Evolutionary conservation across 345 rosid species (phyloP).

Genomic region (Iberis pinnata): DNA sequence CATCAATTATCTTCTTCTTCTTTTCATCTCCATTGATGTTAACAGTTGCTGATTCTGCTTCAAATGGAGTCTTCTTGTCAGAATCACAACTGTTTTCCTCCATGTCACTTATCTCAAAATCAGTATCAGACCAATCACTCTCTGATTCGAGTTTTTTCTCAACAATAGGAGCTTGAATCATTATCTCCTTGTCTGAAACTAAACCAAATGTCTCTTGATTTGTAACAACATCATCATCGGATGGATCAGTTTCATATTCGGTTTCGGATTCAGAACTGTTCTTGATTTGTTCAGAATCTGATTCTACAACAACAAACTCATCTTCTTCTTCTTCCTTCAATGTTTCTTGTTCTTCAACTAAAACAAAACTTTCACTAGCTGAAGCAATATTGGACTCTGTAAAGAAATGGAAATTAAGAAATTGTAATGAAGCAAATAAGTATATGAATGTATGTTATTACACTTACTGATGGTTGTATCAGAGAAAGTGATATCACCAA

Average conservation of each 20-base stretch:
- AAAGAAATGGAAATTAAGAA: slow-evolving; percentile 13
- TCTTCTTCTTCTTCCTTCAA: slow-evolving; percentile 16
- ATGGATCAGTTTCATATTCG: slow-evolving; percentile 15
- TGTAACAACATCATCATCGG: slow-evolving; percentile 16
- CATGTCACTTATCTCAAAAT: slow-evolving; percentile 3
- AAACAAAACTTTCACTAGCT: slow-evolving; percentile 1
- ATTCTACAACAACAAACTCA: slow-evolving; percentile 16
- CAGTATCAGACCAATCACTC: slow-evolving; percentile 17
- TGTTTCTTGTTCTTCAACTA: slow-evolving; percentile 16
- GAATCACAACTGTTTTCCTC: slow-evolving; percentile 14
- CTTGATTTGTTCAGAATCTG: slow-evolving; percentile 18
- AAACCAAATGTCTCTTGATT: slow-evolving; percentile 13
- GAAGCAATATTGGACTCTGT: slow-evolving; percentile 12
- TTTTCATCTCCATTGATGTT: slow-evolving; percentile 16
- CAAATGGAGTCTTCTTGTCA: neutral
- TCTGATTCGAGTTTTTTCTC: slow-evolving; percentile 9
- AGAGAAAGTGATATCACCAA: slow-evolving; percentile 30
- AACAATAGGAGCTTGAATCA: no score
- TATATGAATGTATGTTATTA: neutral
- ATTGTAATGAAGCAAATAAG: slow-evolving; percentile 2
- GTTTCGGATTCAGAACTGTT: slow-evolving; percentile 21
- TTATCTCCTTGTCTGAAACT: no score
- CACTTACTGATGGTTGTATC: slow-evolving; percentile 14
- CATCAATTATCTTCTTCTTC: slow-evolving; percentile 18
- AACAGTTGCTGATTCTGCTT: neutral